Base-by-base conservation (phyloP, 169 alveolate genomes). In the Babesia bigemina region DNA sequence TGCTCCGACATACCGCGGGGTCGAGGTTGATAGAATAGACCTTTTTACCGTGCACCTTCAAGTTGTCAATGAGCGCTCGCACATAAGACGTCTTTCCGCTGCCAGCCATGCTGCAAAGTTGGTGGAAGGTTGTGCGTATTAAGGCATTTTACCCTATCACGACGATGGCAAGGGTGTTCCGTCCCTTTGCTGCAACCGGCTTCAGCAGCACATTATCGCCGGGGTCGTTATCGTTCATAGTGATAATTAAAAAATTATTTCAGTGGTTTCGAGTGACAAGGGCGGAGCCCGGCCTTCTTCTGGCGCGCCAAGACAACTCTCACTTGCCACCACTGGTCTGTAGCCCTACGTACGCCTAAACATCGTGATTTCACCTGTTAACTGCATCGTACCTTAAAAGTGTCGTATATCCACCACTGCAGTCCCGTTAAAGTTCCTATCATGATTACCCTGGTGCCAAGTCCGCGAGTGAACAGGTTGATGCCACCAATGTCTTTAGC, bases 381-480 rank as follows among this genome's bases (percentile, higher is more conserved):
- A 52, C 33, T 10, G 13, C 50, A 67, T 9, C 70, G 17, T 59
- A 79, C 88, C 92, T 97, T 97, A 90, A 96, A 97, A 56, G 96
- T 87, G 88, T 97, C 99, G 87, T 97, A 97, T 60, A 97, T 95
- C 99, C 98, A 97, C 99, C 99, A 97, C 90, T 97, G 98, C 60
- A 97, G 89, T 45, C 99, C 99, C 28, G 99, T 97, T 50, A 97
- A 91, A 42, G 99, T 97, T 42, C 99, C 99, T 63, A 97, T 94
- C 99, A 97, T 97, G 72, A 97, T 67, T 53, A 97, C 95, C 77
- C 99, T 95, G 21, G 99, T 94, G n/a, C 95, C 96, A 24, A 94
- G 70, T 57, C 98, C 98, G 59, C 86, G 85, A 28, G 95, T 93
- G 74, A 88, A 91, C 62, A 93, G 85, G 62, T 93, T 93, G 49